Base-by-base conservation (phyloP, 164 flowering plant species). In the Dillenia turbinata region DNA sequence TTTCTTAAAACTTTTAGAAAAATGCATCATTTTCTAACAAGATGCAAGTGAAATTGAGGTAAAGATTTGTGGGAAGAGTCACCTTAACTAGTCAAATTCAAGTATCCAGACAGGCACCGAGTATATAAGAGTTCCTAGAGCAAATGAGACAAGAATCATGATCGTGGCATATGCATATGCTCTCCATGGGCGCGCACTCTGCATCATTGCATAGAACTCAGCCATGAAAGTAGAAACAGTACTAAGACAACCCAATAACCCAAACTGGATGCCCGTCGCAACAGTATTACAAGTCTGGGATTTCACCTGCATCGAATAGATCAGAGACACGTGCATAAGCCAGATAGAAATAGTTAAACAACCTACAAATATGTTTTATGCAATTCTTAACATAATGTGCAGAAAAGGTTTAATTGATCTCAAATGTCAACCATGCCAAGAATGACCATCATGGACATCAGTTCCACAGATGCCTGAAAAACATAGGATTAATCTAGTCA, bases 211-310 rank as follows among this genome's bases (percentile, higher is more conserved):
- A 62, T 84, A 74, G 67, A 82, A 81, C 76, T 94, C 99, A 0
- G 90, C 95, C 50, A 86, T 75, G 71, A 91, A 89, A 9, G 99
- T 94, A 5, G 99, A 94, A 19, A 94, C 97, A 1, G 97, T 91
- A 61, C 99, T 91, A 62, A 94, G 63, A 72, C 97, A 89, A 46
- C 99, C 99, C 71, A 86, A 53, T 0, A 88, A 69, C 15, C 99
- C 99, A 11, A 94, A 69, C 57, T 94, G 96, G 45, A 91, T 76
- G 11, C 93, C 97, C 0, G 73, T 60, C 9, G 78, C 79, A 17
- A 91, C 66, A 2, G 81, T 84, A 17, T 78, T 76, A 54, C 74
- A 85, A n/a, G 17, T 71, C 64, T 67, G 63, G 13, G 80, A 82
- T n/a, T 75, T 64, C 59, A 84, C 96, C 98, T 92, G 82, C 66